These are phyloP conservation scores for Alternaria conjuncta DNA, from an alignment of 2,329 filamentous ascomycete genomes.

Conservation along the genomic window DNA sequence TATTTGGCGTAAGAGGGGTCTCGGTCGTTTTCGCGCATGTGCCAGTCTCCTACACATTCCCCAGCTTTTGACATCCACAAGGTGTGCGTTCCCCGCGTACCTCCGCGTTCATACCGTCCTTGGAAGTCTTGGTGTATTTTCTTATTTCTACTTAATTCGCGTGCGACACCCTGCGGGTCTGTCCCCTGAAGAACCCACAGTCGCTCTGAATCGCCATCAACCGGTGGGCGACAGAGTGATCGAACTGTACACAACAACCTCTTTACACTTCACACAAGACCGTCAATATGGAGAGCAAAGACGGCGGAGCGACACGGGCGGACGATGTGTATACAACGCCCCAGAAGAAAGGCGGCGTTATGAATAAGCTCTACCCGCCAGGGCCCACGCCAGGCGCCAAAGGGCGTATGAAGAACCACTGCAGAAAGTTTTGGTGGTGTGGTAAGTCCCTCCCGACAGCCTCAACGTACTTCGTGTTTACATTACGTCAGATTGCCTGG, in stretches of 20 bases:
- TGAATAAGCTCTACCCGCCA: constrained; percentile 45
- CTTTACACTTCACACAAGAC: constrained; percentile 4
- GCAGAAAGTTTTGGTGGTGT: constrained; percentile 49
- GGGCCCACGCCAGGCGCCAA: constrained; percentile 40
- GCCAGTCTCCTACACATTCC: constrained; percentile 26
- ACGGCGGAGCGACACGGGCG: constrained; percentile 6
- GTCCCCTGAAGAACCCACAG: neutral
- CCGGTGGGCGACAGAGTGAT: neutral
- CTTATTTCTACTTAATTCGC: constrained; percentile 4
- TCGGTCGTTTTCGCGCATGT: constrained; percentile 32
- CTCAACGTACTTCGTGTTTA: constrained; percentile 1
- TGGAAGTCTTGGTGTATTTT: constrained; percentile 7
- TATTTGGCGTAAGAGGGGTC: constrained; percentile 23
- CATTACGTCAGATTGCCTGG: constrained; percentile 51
- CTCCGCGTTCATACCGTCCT: constrained; percentile 17
- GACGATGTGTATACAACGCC: constrained; percentile 27
- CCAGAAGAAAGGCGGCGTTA: constrained; percentile 36
- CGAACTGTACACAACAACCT: neutral
- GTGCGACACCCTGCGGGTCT: neutral
- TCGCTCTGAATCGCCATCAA: neutral
- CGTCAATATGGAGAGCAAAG: constrained; percentile 36
- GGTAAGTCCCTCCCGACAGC: constrained; percentile 26
- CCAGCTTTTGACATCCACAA: constrained; percentile 16
- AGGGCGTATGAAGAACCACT: constrained; percentile 45
- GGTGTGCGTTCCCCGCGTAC: constrained; percentile 39